Base-by-base conservation (phyloP, 257 asterid genomes). In the Mentha longifolia region DNA sequence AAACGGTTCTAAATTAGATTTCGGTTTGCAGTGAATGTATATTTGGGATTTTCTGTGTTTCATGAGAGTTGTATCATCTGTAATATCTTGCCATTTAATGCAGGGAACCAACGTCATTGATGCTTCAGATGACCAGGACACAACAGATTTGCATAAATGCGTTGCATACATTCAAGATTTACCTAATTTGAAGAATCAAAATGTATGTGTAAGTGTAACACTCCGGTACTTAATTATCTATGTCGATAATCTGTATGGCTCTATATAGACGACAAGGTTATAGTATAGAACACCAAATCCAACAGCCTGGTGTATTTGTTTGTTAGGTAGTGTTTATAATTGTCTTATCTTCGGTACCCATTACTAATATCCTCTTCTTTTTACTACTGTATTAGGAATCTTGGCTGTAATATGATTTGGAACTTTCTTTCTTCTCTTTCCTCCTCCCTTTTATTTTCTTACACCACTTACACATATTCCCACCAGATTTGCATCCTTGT, bases 71-170 rank as follows among this genome's bases (percentile, higher is more conserved):
- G 45, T 66, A 63, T 63, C 45, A 51, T 64, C n/a, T n/a, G n/a
- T n/a, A n/a, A n/a, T n/a, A n/a, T n/a, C n/a, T n/a, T n/a, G n/a
- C n/a, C 73, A 67, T 20, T 41, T 51, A 71, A 43, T 86, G 84
- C 96, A 94, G 97, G 98, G 98, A 42, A 88, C 97, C 33, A 65
- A 78, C 79, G 74, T 82, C 56, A 62, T 88, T 20, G 91, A 89
- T 81, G 97, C 88, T 61, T 92, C 98, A 35, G 64, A 85, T 63
- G 96, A 92, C 81, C 99, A 92, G 74, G 96, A 92, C 71, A 87
- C 97, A 22, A 95, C 99, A 11, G 98, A 95, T 83, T 81, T 95
- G 68, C 94, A 92, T 73, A 95, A 95, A 79, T 95, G 99, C 22
- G 78, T 95, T 61, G 82, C 78, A 49, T 84, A 92, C 61, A 75